Conservation (phyloP, 192 early-diverging fungal species). For the Podila clonocystis region DNA sequence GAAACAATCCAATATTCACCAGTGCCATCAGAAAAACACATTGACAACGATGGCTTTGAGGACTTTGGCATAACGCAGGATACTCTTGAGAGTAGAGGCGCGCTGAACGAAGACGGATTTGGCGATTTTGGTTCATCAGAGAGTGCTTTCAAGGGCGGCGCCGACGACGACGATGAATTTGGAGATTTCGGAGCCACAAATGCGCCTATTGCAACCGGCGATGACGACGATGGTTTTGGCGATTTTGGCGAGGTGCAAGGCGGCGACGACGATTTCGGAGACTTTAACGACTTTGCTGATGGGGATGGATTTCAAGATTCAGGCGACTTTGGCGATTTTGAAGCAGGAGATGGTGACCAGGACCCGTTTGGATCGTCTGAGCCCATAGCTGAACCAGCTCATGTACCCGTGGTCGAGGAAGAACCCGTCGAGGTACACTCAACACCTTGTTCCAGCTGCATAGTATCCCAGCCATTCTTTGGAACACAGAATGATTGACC, state of each 20-base stretch:
- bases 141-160: background rate
- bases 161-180: slow-evolving; percentile 6
- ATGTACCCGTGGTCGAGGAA: background rate
- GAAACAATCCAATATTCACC: background rate
- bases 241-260: slow-evolving; percentile 41
- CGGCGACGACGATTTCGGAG: slow-evolving; percentile 31
- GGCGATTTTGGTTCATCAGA: slow-evolving; percentile 19
- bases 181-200: slow-evolving; percentile 9
- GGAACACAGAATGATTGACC: background rate
- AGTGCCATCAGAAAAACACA: background rate
- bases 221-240: slow-evolving; percentile 42
- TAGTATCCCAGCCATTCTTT: background rate
- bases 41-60: slow-evolving; percentile 19
- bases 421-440: slow-evolving; percentile 19
- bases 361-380: slow-evolving; percentile 20
- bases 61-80: slow-evolving; percentile 28
- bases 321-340: slow-evolving; percentile 40
- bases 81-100: background rate
- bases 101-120: slow-evolving; percentile 12
- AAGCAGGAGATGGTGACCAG: slow-evolving; percentile 1
- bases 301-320: slow-evolving; percentile 29
- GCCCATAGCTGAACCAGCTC: background rate
- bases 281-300: slow-evolving; percentile 46
- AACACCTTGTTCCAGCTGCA: background rate
- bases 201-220: background rate